phyloP scores from a whole-genome alignment of 164 flowering plant genomes.

The Hamamelis virginiana region DNA sequence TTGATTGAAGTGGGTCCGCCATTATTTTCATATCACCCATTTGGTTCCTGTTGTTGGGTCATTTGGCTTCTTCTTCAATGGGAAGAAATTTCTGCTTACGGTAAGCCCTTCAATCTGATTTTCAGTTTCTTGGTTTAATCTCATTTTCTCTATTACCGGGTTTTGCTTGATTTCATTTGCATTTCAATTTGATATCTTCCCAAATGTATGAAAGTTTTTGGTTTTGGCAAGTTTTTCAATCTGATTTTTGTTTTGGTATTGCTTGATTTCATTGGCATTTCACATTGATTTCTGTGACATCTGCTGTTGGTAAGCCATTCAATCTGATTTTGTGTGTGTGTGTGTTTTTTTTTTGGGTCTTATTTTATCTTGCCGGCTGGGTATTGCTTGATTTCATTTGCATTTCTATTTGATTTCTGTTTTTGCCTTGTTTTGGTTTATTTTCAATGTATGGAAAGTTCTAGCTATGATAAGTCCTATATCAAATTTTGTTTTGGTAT shows the following conservation, averaged over 20 bases:
- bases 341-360: not conserved
- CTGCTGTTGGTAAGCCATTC: not conserved
- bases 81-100: not conserved
- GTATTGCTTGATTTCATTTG: too few relatives aligned
- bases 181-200: not conserved
- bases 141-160: not conserved
- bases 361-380: not conserved
- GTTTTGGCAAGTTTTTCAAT: not conserved
- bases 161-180: slow-evolving; percentile 1
- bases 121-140: not conserved
- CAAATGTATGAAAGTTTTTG: not conserved
- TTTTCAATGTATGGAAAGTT: too few relatives aligned
- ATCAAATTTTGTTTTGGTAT: not conserved
- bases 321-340: not conserved
- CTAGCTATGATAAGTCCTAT: too few relatives aligned
- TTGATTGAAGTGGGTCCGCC: slow-evolving; percentile 1
- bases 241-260: not conserved
- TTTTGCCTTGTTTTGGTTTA: too few relatives aligned
- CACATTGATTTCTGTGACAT: not conserved
- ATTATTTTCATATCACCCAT: not conserved
- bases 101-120: not conserved
- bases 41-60: not conserved
- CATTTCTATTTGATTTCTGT: too few relatives aligned
- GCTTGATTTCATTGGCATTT: not conserved
- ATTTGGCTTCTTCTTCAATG: not conserved